Evolutionary conservation across 1,284 basidiomycete species (phyloP), one percentile per base, ranked within the genome.

Genomic region (Stygiomarasmius scandens): DNA sequence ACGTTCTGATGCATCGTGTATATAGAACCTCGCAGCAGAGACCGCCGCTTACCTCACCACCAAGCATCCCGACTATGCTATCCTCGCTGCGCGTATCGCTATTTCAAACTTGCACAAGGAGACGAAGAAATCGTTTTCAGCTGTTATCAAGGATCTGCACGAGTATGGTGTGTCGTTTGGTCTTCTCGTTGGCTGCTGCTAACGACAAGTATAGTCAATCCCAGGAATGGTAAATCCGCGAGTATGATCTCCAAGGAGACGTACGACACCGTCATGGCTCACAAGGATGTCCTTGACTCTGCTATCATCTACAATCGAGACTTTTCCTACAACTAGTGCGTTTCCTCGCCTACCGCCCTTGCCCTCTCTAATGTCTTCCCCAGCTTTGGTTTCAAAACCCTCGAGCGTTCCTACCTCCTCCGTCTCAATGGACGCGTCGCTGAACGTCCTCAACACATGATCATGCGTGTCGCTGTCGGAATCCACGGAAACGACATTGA

Each of bases 31-130:
- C 48, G 93, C 94, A 1, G 93, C 96, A 4, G 95, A 99, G 78
- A 99, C 97, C 2, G 95, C 97, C 19, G 97, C 97, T 1, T 98
- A 92, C 75, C 89, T 98, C 65, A 98, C 97, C 2, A 98, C 96
- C 29, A 93, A 92, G 66, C 95, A 96, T 71, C 96, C 96, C 11
- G 97, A 99, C 74, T 99, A 99, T 68, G 96, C 97, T 27, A 90
- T 99, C 60, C 92, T 99, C 58, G 97, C 97, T 11, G 97, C 97
- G 14, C 93, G 97, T 64, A 98, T 99, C 57, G 96, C 96, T 60
- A 96, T 99, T 69, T 97, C 95, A 61, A 99, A 99, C 76, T 79
- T 99, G 20, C 97, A 99, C 85, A 99, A 99, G 74, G 96, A 99
- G 78, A 99, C 97, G 34, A 96, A 95, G 79, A 99, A 99, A 82